Evolutionary conservation across 129 eudicot genomes (phyloP).

Genomic region (Tanacetum coccineum): DNA sequence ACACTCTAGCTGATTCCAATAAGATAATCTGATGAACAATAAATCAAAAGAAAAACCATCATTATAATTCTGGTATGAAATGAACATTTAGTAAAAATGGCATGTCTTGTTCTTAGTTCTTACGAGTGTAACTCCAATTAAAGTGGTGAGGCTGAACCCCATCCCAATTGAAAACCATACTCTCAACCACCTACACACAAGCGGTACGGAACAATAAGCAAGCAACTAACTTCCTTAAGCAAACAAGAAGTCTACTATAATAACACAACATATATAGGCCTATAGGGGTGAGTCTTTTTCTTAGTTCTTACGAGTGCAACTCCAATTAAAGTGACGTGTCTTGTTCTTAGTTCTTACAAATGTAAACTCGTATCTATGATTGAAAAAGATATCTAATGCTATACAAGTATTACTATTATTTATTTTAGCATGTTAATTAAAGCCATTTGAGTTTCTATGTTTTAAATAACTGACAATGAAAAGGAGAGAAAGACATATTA

Average conservation of each 20-base stretch:
- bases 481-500: too few species aligned
- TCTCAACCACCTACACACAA: slow-evolving; percentile 45
- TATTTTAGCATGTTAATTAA: too few species aligned
- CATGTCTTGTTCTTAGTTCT: slow-evolving; percentile 15
- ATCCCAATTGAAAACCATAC: slow-evolving; percentile 76
- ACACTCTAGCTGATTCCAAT: slow-evolving; percentile 44
- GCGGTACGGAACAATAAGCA: neutral
- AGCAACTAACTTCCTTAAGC: slow-evolving; percentile 6
- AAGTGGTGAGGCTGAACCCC: slow-evolving; percentile 62
- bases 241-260: neutral
- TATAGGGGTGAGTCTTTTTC: neutral
- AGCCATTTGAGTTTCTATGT: too few species aligned
- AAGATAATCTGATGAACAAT: slow-evolving; percentile 49
- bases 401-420: too few species aligned
- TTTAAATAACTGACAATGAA: too few species aligned
- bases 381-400: too few species aligned
- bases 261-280: too few species aligned
- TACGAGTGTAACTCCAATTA: slow-evolving; percentile 63
- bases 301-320: too few species aligned
- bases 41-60: slow-evolving; percentile 7
- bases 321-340: slow-evolving; percentile 40
- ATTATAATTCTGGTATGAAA: neutral
- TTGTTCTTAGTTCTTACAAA: too few species aligned
- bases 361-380: too few species aligned
- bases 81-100: neutral